Evolutionary conservation across 2,329 filamentous ascomycete species (phyloP).

Genomic region (Periconia sp.): DNA sequence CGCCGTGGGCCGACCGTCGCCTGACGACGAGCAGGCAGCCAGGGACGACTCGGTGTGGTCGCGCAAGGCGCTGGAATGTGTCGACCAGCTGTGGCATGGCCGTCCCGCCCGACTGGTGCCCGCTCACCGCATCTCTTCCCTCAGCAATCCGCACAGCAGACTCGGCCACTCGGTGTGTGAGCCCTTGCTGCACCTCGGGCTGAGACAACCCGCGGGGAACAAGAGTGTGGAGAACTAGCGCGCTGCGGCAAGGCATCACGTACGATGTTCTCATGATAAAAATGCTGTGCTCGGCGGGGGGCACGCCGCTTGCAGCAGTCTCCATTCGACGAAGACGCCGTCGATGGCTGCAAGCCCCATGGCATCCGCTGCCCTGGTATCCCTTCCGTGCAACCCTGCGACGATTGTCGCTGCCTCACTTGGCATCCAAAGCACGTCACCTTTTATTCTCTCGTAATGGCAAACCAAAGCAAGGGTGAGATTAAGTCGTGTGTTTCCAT

Average conservation of each 20-base stretch:
- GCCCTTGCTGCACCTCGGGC: constrained; percentile 20
- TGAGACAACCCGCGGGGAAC: constrained; percentile 18
- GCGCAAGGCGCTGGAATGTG: constrained; percentile 18
- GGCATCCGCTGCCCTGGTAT: constrained; percentile 21
- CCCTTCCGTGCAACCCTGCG: constrained; percentile 23
- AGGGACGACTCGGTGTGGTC: constrained; percentile 23
- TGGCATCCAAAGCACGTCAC: constrained; percentile 43
- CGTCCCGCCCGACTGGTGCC: constrained; percentile 13
- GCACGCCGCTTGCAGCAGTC: constrained; percentile 17
- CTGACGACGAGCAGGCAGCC: constrained; percentile 12
- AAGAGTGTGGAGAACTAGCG: constrained; percentile 14
- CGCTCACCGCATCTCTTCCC: constrained; percentile 23
- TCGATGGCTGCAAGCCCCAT: constrained; percentile 6
- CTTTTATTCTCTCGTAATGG: constrained; percentile 41
- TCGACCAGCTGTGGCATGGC: too few relatives aligned
- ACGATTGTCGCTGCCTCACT: constrained; percentile 22
- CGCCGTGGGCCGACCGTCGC: constrained; percentile 20
- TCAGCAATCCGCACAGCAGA: too few relatives aligned
- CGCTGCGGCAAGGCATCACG: constrained; percentile 8
- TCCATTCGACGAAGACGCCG: constrained; percentile 10
- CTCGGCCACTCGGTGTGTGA: too few relatives aligned
- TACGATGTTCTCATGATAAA: constrained; percentile 22
- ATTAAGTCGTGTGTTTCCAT: constrained; percentile 30
- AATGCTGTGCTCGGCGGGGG: constrained; percentile 6
- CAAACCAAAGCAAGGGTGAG: constrained; percentile 21